These are phyloP conservation scores for Protostelium mycophagum DNA, from an alignment of 78 protist genomes.

Conservation along the genomic window DNA sequence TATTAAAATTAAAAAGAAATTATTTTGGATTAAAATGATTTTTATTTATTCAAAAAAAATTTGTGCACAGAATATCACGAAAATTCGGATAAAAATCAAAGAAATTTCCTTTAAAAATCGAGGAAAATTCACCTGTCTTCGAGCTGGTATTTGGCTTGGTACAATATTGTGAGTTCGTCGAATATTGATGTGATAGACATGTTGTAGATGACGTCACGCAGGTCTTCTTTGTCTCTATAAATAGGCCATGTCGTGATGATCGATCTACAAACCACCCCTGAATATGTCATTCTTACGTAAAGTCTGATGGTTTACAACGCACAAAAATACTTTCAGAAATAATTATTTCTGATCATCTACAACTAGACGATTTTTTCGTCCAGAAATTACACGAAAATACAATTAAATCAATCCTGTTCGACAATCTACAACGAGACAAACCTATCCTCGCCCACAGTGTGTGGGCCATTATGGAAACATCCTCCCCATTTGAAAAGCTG, in stretches of 20 bases:
- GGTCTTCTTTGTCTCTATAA: not conserved
- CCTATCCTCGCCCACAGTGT: not conserved
- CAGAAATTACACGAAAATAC: not conserved
- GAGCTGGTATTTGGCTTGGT: not conserved
- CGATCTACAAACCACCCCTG: not conserved
- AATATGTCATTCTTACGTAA: not conserved
- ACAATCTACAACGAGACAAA: too few species aligned
- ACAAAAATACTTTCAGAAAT: too few species aligned
- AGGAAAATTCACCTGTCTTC: not conserved
- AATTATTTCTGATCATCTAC: too few species aligned
- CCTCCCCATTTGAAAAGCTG: not conserved
- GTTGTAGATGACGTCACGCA: not conserved
- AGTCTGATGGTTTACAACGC: too few species aligned
- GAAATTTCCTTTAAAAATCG: too few species aligned
- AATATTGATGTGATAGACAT: not conserved
- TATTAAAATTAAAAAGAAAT: too few species aligned
- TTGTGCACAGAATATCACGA: too few species aligned
- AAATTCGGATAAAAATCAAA: too few species aligned
- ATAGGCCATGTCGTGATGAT: not conserved
- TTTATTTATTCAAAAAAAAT: too few species aligned
- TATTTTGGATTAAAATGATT: too few species aligned
- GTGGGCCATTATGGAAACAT: not conserved
- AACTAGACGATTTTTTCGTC: not conserved
- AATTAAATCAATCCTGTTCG: too few species aligned
- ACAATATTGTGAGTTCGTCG: not conserved